Conservation (phyloP, 306 rosid genomes). For the Ziziphus jujuba region DNA sequence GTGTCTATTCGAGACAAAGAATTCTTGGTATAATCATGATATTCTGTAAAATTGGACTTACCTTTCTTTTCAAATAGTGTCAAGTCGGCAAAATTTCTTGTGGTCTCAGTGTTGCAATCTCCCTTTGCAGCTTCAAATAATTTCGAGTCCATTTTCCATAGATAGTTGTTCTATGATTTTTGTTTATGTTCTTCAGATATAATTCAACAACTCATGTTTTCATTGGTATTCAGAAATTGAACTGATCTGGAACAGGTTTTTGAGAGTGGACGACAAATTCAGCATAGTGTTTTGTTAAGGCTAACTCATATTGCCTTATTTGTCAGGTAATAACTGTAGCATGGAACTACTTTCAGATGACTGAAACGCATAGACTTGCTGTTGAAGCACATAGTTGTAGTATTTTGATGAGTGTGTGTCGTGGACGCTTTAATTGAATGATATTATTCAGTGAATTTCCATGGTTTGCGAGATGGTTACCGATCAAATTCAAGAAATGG, state of each 20-base stretch:
- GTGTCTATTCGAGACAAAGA: too few relatives aligned
- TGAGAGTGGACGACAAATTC: too few relatives aligned
- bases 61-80: too few relatives aligned
- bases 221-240: background rate
- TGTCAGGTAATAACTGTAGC: background rate
- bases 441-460: constrained; percentile 22
- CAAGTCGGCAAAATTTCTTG: background rate
- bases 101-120: background rate
- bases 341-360: background rate
- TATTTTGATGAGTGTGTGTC: constrained; percentile 12
- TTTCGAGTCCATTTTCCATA: too few relatives aligned
- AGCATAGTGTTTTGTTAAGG: background rate
- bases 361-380: constrained; percentile 16
- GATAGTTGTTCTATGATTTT: too few relatives aligned
- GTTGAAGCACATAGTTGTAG: constrained; percentile 5
- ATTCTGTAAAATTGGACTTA: too few relatives aligned
- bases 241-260: background rate
- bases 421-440: constrained; percentile 41
- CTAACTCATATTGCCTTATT: background rate
- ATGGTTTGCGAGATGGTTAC: constrained; percentile 93
- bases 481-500: constrained; percentile 77
- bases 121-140: background rate
- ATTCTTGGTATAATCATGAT: too few relatives aligned
- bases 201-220: background rate
- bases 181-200: too few relatives aligned